Evolutionary conservation across 495 filamentous ascomycete genomes (phyloP), one percentile per base, ranked within the genome.

Genomic region (Pseudotulostoma volvatum): DNA sequence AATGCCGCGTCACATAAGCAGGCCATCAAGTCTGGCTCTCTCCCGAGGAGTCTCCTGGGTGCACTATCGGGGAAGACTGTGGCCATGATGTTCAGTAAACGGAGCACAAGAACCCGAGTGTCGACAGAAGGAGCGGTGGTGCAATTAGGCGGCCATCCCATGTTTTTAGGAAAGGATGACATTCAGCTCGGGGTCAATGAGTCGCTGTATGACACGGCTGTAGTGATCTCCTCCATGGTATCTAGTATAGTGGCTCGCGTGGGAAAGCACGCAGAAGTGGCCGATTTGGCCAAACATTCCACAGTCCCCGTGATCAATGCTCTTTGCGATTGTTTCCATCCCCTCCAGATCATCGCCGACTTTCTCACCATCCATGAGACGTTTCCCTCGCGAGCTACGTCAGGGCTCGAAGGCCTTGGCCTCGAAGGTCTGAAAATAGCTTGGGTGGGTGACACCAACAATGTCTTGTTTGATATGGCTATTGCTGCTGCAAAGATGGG

Each of bases 181-280:
- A 97, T 97, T 40, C 90, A 97, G 53, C 63, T 96, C 20, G 88
- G 88, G 18, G 90, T 93, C 42, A 97, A 97, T 50, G 90, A 97
- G 58, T 84, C 84, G 7, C 64, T 95, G 15, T 75, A 79, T 51
- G 90, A 97, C 53, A 93, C 88, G 3, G 74, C 84, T 1, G 69
- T 80, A 13, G 82, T 97, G 18, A 77, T 95, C 39, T 93, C 84
- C 7, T 85, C 79, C 39, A 97, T 97, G 90, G 77, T 80, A 3
- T 81, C 82, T 14, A 80, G 75, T 50, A 83, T 95, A 54, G 80
- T 97, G 3, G 88, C 85, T 31, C 82, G 90, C 35, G 87, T 93
- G 9, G 77, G 81, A 11, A 68, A 74, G 33, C 90, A 97, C 59
- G 69, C 70, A 20, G 87, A 95, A 40, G 76, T 97, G 17, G 73